Percentiles rank a stretch among this genome's conserved stretches.
Evolutionary conservation across 345 rosid species (phyloP).

Genomic region (Erucastrum elatum): DNA sequence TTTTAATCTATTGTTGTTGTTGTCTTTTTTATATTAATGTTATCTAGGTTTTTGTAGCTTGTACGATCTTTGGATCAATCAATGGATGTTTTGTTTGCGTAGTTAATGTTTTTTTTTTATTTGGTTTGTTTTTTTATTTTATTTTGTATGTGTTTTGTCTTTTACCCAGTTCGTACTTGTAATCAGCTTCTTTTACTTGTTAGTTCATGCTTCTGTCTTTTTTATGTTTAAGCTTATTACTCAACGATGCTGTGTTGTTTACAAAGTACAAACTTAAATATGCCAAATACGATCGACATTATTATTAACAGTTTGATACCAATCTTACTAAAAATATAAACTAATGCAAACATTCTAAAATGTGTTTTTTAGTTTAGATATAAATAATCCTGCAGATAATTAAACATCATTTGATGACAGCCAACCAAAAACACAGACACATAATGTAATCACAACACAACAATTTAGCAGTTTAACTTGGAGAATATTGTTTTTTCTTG

Average conservation of each 20-base stretch:
- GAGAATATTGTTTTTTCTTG: neutral
- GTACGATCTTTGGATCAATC: constrained; percentile 43
- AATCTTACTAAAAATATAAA: neutral
- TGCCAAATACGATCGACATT: neutral
- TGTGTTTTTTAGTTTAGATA: neutral
- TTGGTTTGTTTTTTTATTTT: constrained; percentile 7
- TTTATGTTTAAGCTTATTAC: constrained; percentile 25
- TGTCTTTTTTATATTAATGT: constrained; percentile 3
- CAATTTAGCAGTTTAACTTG: neutral
- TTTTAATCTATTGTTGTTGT: constrained; percentile 12
- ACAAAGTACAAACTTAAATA: constrained; percentile 13
- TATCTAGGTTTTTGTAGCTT: constrained; percentile 38
- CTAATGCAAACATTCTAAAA: constrained; percentile 14
- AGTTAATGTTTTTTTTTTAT: constrained; percentile 26
- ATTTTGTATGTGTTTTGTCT: neutral
- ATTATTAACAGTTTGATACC: neutral
- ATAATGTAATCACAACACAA: neutral
- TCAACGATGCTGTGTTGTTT: neutral
- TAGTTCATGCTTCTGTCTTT: constrained; percentile 37
- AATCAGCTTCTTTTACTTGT: constrained; percentile 23
- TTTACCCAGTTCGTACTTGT: constrained; percentile 25
- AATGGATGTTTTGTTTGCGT: constrained; percentile 38
- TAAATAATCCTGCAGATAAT: neutral
- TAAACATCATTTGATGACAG: neutral
- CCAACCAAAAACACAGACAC: neutral